Evolutionary conservation across 202 grass and related monocot species (phyloP), one percentile per base, ranked within the genome.

Genomic region (Brachypodium distachyon): DNA sequence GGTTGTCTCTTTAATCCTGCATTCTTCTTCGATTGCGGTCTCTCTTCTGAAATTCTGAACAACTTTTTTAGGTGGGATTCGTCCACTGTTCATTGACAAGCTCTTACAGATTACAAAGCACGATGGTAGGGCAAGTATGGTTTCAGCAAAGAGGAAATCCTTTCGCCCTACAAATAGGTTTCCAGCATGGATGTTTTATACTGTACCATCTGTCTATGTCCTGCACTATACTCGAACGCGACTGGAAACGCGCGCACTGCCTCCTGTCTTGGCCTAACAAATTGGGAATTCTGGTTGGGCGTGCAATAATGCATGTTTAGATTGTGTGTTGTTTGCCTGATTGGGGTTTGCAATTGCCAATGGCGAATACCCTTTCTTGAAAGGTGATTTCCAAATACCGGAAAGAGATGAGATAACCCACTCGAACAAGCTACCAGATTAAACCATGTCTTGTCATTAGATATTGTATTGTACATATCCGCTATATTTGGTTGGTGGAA

Each of bases 201-300:
- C n/a, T 63, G 63, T 33, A 40, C 60, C 49, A 18, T 49, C 28
- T 40, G 77, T n/a, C 22, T 72, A n/a, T n/a, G n/a, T n/a, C n/a
- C 56, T 55, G 55, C 78, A 48, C 27, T 68, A 67, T 54, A 29
- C 42, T 79, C 52, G 36, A 75, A 69, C 10, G 19, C 50, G 33
- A 87, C 67, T 73, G 67, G 79, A 21, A 51, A n/a, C 13, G 7
- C 36, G 36, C 10, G 43, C 52, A 65, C 44, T 78, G 79, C 75
- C 44, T 42, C 62, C 44, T 81, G 81, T 57, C 76, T 75, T 66
- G 70, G 37, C 42, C 41, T 83, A 70, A 70, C 68, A 79, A 23
- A 83, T 41, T 18, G 18, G 21, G 7, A 26, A 46, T 17, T 43
- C 34, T 50, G 26, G 22, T 86, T 81, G 36, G 77, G 13, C 21